Conservation (phyloP, 2,329 filamentous ascomycete genomes). For the Aspergillus sp. region DNA sequence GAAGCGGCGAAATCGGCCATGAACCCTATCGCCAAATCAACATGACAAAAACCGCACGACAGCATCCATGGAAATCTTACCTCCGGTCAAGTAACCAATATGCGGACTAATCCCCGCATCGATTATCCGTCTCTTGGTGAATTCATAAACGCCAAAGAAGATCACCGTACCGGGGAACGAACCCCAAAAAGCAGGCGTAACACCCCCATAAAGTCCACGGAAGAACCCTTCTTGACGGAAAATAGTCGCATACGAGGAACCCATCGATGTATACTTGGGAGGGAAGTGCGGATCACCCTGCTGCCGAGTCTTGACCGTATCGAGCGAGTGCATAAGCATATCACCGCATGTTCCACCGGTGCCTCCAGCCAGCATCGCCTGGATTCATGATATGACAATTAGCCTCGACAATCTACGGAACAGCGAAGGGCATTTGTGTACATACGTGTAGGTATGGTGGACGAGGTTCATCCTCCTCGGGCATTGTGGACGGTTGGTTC, state of each 20-base stretch:
- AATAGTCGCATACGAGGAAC: constrained; percentile 86
- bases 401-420: not conserved
- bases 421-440: constrained; percentile 6
- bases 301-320: constrained; percentile 96
- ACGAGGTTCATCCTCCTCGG: constrained; percentile 50
- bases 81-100: constrained; percentile 76
- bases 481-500: constrained; percentile 19
- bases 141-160: constrained; percentile 96
- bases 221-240: constrained; percentile 83
- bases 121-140: constrained; percentile 81
- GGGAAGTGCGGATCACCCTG: constrained; percentile 92
- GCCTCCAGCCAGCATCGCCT: constrained; percentile 95
- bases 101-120: constrained; percentile 76
- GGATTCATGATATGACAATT: constrained; percentile 3
- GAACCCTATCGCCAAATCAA: constrained; percentile 55
- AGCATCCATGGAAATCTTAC: constrained; percentile 39
- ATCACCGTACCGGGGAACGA: constrained; percentile 90
- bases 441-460: constrained; percentile 60
- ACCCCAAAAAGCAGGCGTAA: constrained; percentile 79
- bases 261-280: constrained; percentile 84
- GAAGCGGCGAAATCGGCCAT: constrained; percentile 87
- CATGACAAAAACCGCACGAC: constrained; percentile 1
- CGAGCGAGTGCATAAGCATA: constrained; percentile 97
- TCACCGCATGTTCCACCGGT: constrained; percentile 89
- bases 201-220: constrained; percentile 86